Base-by-base conservation (phyloP, 768 basidiomycete species). In the Lactarius psammicola region DNA sequence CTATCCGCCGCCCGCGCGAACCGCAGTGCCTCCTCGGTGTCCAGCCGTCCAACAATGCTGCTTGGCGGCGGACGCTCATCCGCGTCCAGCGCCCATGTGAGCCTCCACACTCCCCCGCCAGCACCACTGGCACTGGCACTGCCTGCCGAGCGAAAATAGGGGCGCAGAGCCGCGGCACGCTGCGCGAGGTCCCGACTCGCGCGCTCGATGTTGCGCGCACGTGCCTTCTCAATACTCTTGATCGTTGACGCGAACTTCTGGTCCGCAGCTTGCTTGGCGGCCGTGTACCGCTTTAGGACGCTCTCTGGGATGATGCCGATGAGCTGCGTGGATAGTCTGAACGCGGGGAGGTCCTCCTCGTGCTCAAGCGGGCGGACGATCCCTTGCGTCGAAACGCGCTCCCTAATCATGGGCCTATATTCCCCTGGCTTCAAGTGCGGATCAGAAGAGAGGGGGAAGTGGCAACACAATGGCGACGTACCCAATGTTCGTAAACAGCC, bases 21-120 rank as follows among this genome's bases (percentile, higher is more conserved):
- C 70, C 81, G 78, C 23, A 85, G 78, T 11, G 90, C 91, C 76
- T 93, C 92, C 49, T 81, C 79, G 6, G 93, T 95, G 71, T 98
- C 95, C 60, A 94, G 77, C 65, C 94, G 80, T 18, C 90, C 87
- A 26, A 91, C 91, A 69, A 97, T 92, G 60, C 94, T 94, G 71
- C 89, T 91, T 3, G 95, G 91, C 4, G 95, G 95, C 3, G 95
- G 95, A 36, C 81, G 79, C 77, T 97, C 95, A 56, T 84, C 78
- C 18, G 81, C 85, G 67, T 92, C 88, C 64, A 94, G 75, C 10
- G 88, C 92, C 94, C 90, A 97, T n/a, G 87, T 85, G 88, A 91
- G 94, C 28, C 81, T 83, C 87, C 87, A 90, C 67, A 23, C 1
- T 26, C 81, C 82, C 9, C 54, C 33, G 53, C 59, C 75, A 69